These are phyloP conservation scores for Cercophora sp. DNA, from an alignment of 495 filamentous ascomycete species.

Conservation along the genomic window DNA sequence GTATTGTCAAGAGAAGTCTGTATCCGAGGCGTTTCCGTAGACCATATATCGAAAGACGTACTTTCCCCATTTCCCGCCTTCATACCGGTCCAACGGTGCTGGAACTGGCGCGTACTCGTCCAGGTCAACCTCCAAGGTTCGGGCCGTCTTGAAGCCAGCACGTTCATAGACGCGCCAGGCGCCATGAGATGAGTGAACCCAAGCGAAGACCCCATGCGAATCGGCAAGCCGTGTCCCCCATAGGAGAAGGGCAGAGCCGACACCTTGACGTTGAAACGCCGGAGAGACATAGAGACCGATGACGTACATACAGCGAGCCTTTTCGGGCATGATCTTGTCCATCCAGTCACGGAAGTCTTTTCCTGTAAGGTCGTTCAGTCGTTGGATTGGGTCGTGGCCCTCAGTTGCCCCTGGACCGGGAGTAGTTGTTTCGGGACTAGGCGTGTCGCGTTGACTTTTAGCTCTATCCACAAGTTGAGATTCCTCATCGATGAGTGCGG, in stretches of 20 bases:
- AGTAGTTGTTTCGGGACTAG: no score
- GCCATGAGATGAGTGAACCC: slow-evolving; percentile 9
- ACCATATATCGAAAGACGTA: slow-evolving; percentile 14
- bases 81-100: slow-evolving; percentile 1
- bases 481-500: background rate
- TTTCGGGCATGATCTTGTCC: background rate
- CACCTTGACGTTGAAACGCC: slow-evolving; percentile 5
- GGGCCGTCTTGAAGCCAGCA: slow-evolving; percentile 7
- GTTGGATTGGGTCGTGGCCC: background rate
- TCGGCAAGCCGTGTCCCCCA: slow-evolving; percentile 10
- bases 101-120: slow-evolving; percentile 10
- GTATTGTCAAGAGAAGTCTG: background rate
- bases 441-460: no score
- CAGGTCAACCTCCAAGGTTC: slow-evolving; percentile 7
- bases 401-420: no score
- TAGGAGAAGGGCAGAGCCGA: slow-evolving; percentile 5
- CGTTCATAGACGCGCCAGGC: slow-evolving; percentile 5
- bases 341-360: slow-evolving; percentile 5
- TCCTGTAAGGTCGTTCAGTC: slow-evolving; percentile 1
- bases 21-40: background rate
- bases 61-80: slow-evolving; percentile 10
- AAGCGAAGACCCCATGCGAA: background rate
- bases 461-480: background rate
- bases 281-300: slow-evolving; percentile 8
- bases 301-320: background rate